Evolutionary conservation across 1,284 basidiomycete species (phyloP).

Genomic region (Ceratobasidium sp.): DNA sequence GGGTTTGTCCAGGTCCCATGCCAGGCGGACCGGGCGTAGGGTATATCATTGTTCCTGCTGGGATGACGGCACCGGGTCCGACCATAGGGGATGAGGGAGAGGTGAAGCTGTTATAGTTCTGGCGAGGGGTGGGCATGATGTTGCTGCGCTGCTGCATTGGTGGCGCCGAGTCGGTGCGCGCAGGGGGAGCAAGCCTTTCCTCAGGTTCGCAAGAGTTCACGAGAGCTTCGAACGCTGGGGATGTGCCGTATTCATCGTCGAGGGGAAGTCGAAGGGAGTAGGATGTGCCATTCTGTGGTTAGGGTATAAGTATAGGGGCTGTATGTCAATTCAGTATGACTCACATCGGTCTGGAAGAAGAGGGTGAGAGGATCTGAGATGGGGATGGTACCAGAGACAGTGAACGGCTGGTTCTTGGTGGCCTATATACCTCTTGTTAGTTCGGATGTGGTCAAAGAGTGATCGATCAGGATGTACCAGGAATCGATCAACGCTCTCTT

Average conservation of each 20-base stretch:
- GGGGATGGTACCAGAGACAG: conserved; percentile 76
- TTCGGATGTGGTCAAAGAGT: not conserved
- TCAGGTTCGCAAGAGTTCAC: conserved; percentile 72
- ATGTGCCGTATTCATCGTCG: conserved; percentile 78
- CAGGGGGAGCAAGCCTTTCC: conserved; percentile 57
- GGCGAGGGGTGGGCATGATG: conserved; percentile 39
- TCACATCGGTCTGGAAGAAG: conserved; percentile 83
- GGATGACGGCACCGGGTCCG: conserved; percentile 37
- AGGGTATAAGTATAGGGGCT: conserved; percentile 32
- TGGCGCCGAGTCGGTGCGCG: conserved; percentile 43
- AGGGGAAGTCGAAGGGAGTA: conserved; percentile 85
- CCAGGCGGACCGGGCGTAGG: conserved; percentile 14
- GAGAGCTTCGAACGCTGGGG: conserved; percentile 83
- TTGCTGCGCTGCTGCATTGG: conserved; percentile 26
- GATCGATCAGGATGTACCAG: conserved; percentile 55
- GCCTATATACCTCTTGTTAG: conserved; percentile 49
- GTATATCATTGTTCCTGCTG: conserved; percentile 39
- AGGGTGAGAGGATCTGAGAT: conserved; percentile 74
- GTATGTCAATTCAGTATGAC: conserved; percentile 51
- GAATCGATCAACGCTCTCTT: conserved; percentile 70
- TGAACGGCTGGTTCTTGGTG: conserved; percentile 74
- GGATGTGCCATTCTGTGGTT: conserved; percentile 75
- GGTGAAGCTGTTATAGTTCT: conserved; percentile 38
- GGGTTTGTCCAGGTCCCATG: not conserved
- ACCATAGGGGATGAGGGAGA: conserved; percentile 43